These are phyloP conservation scores for Ascosphaera pollenicola DNA, from an alignment of 2,329 filamentous ascomycete species.

Conservation along the genomic window DNA sequence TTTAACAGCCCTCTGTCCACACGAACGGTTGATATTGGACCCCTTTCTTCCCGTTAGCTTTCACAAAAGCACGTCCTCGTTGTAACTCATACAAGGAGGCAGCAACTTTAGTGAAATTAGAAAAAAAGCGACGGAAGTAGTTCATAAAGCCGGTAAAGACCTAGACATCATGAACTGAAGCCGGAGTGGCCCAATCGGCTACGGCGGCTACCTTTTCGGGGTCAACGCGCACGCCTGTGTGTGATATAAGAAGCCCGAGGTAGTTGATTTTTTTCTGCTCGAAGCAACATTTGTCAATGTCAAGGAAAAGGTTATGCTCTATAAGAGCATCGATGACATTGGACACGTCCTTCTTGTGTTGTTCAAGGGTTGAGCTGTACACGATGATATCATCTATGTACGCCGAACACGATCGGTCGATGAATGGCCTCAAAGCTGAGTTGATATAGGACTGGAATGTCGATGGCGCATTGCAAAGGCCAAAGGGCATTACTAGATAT, in stretches of 20 bases:
- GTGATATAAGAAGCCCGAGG: constrained; percentile 5
- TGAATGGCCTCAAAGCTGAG: not conserved
- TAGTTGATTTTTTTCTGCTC: constrained; percentile 7
- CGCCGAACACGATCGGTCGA: not conserved
- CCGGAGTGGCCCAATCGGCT: constrained; percentile 7
- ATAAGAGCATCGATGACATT: constrained; percentile 1
- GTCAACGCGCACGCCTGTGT: constrained; percentile 6
- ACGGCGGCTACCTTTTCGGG: constrained; percentile 6
- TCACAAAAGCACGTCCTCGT: too few species aligned
- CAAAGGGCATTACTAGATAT: constrained; percentile 1
- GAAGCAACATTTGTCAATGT: too few species aligned
- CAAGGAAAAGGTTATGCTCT: constrained; percentile 2
- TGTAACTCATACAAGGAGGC: too few species aligned
- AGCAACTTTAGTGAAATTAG: constrained; percentile 3
- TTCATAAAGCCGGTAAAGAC: constrained; percentile 14
- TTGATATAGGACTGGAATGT: constrained; percentile 1
- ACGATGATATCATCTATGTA: constrained; percentile 2
- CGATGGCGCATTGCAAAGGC: not conserved
- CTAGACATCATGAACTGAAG: constrained; percentile 6
- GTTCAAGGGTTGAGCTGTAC: constrained; percentile 1
- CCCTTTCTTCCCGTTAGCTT: too few species aligned
- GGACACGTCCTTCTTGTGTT: constrained; percentile 2
- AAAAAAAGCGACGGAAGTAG: constrained; percentile 14
- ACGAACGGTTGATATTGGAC: not conserved
- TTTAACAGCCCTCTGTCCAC: not conserved